Conservation (phyloP, 805 yeast genomes). For the Saccharomycopsis fibuligera region DNA sequence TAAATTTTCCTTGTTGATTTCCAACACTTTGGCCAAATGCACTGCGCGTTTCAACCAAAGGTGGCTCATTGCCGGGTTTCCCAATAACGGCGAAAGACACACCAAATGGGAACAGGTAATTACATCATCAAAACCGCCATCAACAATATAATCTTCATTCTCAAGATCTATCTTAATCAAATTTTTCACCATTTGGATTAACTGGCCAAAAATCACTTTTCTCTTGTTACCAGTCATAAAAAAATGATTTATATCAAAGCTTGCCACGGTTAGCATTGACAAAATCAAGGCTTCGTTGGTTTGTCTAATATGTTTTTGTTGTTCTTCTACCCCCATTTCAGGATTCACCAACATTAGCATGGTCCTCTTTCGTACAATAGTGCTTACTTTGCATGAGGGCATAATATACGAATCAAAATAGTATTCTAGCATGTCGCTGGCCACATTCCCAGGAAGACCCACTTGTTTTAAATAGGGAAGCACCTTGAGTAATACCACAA, state of each 20-base stretch:
- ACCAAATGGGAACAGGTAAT: slow-evolving; percentile 8
- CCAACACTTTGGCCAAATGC: slow-evolving; percentile 8
- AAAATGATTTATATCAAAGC: slow-evolving; percentile 16
- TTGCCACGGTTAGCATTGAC: slow-evolving; percentile 10
- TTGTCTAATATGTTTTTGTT: slow-evolving; percentile 1
- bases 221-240: slow-evolving; percentile 17
- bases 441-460: slow-evolving; percentile 16
- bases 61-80: slow-evolving; percentile 9
- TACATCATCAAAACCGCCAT: slow-evolving; percentile 14
- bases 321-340: slow-evolving; percentile 7
- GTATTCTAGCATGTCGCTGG: slow-evolving; percentile 16
- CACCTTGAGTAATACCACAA: slow-evolving; percentile 1
- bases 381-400: slow-evolving; percentile 8
- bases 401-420: slow-evolving; percentile 3
- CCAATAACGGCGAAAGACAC: slow-evolving; percentile 16
- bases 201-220: slow-evolving; percentile 5
- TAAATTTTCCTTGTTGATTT: slow-evolving; percentile 7
- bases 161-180: slow-evolving; percentile 5
- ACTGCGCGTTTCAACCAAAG: slow-evolving; percentile 15
- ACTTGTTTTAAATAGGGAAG: slow-evolving; percentile 4
- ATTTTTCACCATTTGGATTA: not conserved
- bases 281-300: slow-evolving; percentile 7
- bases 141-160: slow-evolving; percentile 5
- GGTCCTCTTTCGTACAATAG: slow-evolving; percentile 9
- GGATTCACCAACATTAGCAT: slow-evolving; percentile 8